phyloP scores from a whole-genome alignment of 805 yeast species.

The Crinitomyces ghanaensis region DNA sequence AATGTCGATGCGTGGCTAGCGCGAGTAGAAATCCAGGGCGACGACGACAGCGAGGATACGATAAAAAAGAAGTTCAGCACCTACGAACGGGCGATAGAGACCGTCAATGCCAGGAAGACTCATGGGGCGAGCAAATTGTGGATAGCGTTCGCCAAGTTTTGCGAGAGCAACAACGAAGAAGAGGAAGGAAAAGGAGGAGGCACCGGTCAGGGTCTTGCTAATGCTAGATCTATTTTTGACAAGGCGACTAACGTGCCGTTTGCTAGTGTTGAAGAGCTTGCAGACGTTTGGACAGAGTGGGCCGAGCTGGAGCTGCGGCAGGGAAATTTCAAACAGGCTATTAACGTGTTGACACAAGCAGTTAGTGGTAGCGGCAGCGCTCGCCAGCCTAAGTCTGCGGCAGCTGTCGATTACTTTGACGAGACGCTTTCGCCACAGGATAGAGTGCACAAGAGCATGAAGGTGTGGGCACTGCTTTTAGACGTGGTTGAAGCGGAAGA shows the following conservation, averaged over 20 bases:
- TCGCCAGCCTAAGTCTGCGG: constrained; percentile 30
- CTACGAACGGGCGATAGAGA: constrained; percentile 52
- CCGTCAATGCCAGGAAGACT: constrained; percentile 50
- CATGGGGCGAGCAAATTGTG: constrained; percentile 42
- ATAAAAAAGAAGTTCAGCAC: too few relatives aligned
- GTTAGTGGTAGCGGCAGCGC: too few relatives aligned
- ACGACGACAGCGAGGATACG: constrained; percentile 34
- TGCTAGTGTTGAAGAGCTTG: constrained; percentile 49
- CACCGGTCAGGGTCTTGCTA: too few relatives aligned
- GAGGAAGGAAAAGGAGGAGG: constrained; percentile 40
- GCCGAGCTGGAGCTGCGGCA: constrained; percentile 47
- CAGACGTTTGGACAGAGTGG: constrained; percentile 66
- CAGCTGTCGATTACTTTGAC: constrained; percentile 31
- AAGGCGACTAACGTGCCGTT: constrained; percentile 65
- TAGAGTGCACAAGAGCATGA: constrained; percentile 46
- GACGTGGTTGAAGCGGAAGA: constrained; percentile 43
- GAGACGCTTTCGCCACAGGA: constrained; percentile 40
- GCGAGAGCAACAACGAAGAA: too few relatives aligned
- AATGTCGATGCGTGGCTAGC: constrained; percentile 60
- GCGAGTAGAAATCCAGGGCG: constrained; percentile 38
- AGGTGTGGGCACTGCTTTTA: constrained; percentile 63
- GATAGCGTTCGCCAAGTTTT: constrained; percentile 56
- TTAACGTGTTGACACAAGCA: constrained; percentile 32
- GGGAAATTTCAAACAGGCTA: constrained; percentile 36
- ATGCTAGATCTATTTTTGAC: constrained; percentile 52